Conservation (phyloP, 106 monocot genomes). For the Dendrobium officinale region DNA sequence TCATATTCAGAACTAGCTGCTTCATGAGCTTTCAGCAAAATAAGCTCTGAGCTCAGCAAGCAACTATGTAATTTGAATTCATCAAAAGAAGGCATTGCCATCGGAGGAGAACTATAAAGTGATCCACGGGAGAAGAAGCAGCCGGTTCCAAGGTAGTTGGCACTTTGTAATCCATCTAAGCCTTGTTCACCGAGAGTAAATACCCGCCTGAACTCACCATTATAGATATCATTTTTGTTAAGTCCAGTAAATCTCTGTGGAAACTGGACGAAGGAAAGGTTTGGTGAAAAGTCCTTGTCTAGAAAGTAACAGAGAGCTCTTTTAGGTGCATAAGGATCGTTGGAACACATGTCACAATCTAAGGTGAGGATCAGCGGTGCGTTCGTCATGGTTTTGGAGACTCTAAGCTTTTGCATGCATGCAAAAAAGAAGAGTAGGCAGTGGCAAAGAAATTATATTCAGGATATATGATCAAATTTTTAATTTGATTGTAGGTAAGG, state of each 20-base stretch:
- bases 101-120: neutral
- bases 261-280: conserved; percentile 88
- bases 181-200: conserved; percentile 95
- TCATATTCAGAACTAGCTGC: too few species aligned
- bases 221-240: conserved; percentile 87
- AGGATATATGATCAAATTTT: too few species aligned
- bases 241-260: conserved; percentile 88
- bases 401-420: conserved; percentile 32
- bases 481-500: too few species aligned
- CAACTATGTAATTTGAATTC: too few species aligned
- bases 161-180: conserved; percentile 80
- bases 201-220: conserved; percentile 78
- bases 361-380: conserved; percentile 94
- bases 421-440: conserved; percentile 14
- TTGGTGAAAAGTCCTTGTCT: conserved; percentile 50
- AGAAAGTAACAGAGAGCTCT: conserved; percentile 98
- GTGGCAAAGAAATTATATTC: too few species aligned
- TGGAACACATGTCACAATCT: conserved; percentile 73
- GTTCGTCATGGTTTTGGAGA: conserved; percentile 84
- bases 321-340: conserved; percentile 70
- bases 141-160: conserved; percentile 90
- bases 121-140: conserved; percentile 64
- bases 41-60: too few species aligned
- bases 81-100: too few species aligned
- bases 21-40: too few species aligned